Conservation (phyloP, 768 basidiomycete species). For the Tylopilus sp. region DNA sequence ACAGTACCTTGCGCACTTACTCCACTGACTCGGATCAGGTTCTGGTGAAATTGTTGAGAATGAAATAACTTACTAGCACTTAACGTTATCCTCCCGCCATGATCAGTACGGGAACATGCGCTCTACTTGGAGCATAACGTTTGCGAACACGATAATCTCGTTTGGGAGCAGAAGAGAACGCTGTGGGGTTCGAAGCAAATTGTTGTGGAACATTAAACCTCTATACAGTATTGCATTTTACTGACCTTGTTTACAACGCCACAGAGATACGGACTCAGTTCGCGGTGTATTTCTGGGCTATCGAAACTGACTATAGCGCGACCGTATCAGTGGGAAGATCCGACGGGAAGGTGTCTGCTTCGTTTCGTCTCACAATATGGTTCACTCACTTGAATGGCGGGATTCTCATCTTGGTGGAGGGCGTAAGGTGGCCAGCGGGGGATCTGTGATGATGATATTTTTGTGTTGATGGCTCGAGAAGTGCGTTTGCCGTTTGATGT, state of each 20-base stretch:
- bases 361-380: background rate
- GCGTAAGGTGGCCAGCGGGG: background rate
- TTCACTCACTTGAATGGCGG: background rate
- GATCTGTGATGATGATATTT: conserved; percentile 5
- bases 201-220: conserved; percentile 9
- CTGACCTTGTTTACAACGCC: background rate
- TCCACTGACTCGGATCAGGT: conserved; percentile 1
- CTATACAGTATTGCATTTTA: background rate
- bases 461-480: conserved; percentile 3
- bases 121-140: conserved; percentile 1
- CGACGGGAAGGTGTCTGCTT: background rate
- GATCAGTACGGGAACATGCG: conserved; percentile 7
- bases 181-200: conserved; percentile 22
- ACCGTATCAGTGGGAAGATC: conserved; percentile 2
- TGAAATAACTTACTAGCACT: background rate
- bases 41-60: background rate
- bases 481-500: background rate
- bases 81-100: conserved; percentile 2
- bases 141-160: conserved; percentile 14
- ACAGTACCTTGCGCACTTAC: background rate
- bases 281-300: background rate
- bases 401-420: conserved; percentile 8
- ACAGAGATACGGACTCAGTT: conserved; percentile 3
- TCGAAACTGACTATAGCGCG: background rate
- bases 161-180: conserved; percentile 22